Conservation (phyloP, 495 filamentous ascomycete species). For the Neurospora terricola region DNA sequence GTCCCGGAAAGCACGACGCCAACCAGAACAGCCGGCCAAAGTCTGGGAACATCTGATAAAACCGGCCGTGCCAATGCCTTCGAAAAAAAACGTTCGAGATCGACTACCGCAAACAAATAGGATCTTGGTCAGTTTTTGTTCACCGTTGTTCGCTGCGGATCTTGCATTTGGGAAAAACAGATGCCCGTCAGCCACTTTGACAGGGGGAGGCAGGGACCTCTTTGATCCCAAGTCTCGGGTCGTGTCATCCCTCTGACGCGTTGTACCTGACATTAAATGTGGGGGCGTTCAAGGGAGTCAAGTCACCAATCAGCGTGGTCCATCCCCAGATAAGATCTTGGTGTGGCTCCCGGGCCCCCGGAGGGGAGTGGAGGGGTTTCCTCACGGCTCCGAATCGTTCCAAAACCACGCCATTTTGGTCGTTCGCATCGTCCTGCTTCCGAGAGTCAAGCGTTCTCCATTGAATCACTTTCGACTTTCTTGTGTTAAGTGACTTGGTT, state of each 20-base stretch:
- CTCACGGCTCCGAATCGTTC: not conserved
- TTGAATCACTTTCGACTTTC: not conserved
- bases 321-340: not conserved
- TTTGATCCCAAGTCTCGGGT: not conserved
- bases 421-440: not conserved
- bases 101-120: not conserved
- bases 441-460: constrained; percentile 12
- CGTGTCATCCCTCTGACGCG: not conserved
- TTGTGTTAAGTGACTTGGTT: not conserved
- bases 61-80: not conserved
- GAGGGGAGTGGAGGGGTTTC: not conserved
- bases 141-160: not conserved
- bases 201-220: not conserved
- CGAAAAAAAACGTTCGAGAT: not conserved
- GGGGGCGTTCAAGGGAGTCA: not conserved
- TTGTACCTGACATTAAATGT: not conserved
- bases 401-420: not conserved
- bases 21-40: not conserved
- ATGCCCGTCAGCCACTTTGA: not conserved
- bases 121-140: not conserved
- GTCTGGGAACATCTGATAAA: not conserved
- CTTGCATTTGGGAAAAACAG: not conserved
- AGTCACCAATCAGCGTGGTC: not conserved
- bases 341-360: not conserved
- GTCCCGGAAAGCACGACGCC: not conserved